These are phyloP conservation scores for Mycena pura DNA, from an alignment of 768 basidiomycete genomes.

Conservation along the genomic window DNA sequence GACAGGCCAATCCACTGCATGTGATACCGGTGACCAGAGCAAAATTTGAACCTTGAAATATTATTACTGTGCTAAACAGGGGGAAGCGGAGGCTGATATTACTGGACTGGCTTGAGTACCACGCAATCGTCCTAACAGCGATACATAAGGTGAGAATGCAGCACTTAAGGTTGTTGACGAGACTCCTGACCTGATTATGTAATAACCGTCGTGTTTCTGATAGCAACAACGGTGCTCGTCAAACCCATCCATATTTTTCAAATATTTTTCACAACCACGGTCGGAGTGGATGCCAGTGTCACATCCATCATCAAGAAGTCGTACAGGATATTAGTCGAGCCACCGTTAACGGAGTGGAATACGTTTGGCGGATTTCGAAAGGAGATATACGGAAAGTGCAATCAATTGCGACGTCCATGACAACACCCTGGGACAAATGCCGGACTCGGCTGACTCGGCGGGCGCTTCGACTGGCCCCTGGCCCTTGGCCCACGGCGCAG, in stretches of 20 bases:
- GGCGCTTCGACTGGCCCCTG: no score
- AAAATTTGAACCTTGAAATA: conserved; percentile 30
- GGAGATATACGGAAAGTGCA: no score
- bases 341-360: conserved; percentile 38
- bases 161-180: neutral
- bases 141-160: neutral
- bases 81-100: neutral
- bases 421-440: no score
- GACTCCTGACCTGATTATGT: conserved; percentile 30
- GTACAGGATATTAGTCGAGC: conserved; percentile 35
- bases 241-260: conserved; percentile 40
- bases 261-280: conserved; percentile 38
- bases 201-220: conserved; percentile 34
- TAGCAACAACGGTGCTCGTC: conserved; percentile 37
- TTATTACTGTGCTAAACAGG: neutral
- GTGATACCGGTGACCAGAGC: conserved; percentile 36
- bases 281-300: conserved; percentile 30
- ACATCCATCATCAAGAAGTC: conserved; percentile 33
- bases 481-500: no score
- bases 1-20: conserved; percentile 40
- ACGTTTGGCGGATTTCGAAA: conserved; percentile 40
- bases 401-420: no score
- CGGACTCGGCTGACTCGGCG: no score
- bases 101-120: conserved; percentile 35
- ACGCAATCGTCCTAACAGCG: conserved; percentile 37